Base-by-base conservation (phyloP, 2,329 filamentous ascomycete genomes). In the Herpotrichia juniperi region DNA sequence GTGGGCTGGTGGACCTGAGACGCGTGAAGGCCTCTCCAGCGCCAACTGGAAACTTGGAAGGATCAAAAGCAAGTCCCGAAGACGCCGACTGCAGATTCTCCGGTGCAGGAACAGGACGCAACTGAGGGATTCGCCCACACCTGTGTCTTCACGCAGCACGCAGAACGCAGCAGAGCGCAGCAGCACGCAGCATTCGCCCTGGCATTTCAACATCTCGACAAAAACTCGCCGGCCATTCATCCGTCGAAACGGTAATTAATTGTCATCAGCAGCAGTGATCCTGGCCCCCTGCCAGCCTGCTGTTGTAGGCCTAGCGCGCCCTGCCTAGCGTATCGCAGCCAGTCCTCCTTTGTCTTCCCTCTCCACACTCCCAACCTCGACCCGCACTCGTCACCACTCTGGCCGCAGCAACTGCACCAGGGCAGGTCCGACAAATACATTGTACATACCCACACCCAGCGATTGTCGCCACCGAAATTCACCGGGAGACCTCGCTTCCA, bases 401-500 rank as follows among this genome's bases (percentile, higher is more conserved):
- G 19, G 37, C 21, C 37, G 32, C 43, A 19, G 45, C 44, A 24
- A n/a, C 21, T 40, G 19, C 37, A 40, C 9, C 42, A 62, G 67
- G 61, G 64, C 58, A 66, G 68, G 67, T 63, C 60, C 54, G 32
- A 26, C 49, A 45, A 7, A 46, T 55, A 51, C 45, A 45, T 50
- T 55, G 53, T 53, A 50, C 30, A 46, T 46, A 54, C 42, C 37
- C 56, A 57, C 57, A 57, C 53, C 61, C 48, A 56, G 49, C 48
- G 32, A 42, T 56, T 48, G 59, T 61, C 49, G 53, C 51, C 51
- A 53, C 46, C 50, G 19, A 6, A 19, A 44, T 43, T 56, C 57
- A 51, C 55, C 28, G 32, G 35, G 45, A 39, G 32, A 6, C 34
- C 34, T 37, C 16, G 34, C 17, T 21, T 37, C 6, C n/a, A n/a